Base-by-base conservation (phyloP, 257 asterid genomes). In the Rehmannia glutinosa region DNA sequence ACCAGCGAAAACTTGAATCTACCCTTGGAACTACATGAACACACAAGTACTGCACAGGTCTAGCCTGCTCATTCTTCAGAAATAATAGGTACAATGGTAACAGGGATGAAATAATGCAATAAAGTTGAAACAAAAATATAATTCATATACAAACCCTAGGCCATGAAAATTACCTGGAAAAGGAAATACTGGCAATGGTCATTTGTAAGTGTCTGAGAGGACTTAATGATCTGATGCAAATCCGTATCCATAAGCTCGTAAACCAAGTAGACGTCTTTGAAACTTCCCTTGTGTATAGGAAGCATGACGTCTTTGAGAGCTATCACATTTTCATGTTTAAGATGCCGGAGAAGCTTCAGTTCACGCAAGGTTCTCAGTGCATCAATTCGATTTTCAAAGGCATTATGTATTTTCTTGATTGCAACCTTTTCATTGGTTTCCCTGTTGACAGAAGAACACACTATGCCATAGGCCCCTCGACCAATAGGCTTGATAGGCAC, bases 401-500 rank as follows among this genome's bases (percentile, higher is more conserved):
- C 91, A 58, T 78, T 85, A 42, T 85, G 79, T 77, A 85, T 82
- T 79, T 80, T 85, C 72, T 85, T 85, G 42, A 83, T 85, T 21
- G 92, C 92, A 36, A 83, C 92, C 79, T 83, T 85, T 53, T 85
- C 92, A 45, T 75, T 77, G n/a, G 83, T 76, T 23, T 85, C 92
- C 63, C 77, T 70, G 75, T 83, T 80, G 66, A 85, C 53, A 33
- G 89, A 85, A 62, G 92, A 85, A 60, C 92, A 85, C 21, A 85
- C 92, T 58, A 85, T 83, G 10, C 92, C 92, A 61, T 83, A 83
- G 58, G 92, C 92, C 35, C 92, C 92, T 62, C 92, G 81, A 33
- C 89, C 89, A 64, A 85, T 85, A 7, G 92, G 89, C 79, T 85
- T 83, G 73, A 85, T 85, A 8, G 92, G 92, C 41, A 83, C 85